Percentiles rank a stretch among this genome's conserved stretches.
Conservation (phyloP, 2,329 filamentous ascomycete species). For the Arthrobotrys sphaeroides region DNA sequence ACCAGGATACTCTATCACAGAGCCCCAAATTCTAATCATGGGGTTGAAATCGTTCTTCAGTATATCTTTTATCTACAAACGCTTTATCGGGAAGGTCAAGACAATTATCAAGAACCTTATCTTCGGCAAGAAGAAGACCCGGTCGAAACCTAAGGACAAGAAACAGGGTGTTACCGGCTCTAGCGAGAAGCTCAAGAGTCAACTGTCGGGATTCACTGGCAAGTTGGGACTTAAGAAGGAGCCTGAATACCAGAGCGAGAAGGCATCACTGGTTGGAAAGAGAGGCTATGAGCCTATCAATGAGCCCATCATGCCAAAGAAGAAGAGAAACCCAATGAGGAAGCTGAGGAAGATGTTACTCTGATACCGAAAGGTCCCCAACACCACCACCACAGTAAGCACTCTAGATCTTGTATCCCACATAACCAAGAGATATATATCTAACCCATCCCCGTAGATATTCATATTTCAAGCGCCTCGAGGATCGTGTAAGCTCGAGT, state of each 20-base stretch:
- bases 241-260: background rate
- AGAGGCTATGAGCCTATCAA: slow-evolving; percentile 10
- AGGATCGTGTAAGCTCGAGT: no score
- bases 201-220: background rate
- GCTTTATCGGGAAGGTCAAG: slow-evolving; percentile 28
- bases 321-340: slow-evolving; percentile 17
- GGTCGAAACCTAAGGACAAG: slow-evolving; percentile 16
- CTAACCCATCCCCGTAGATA: no score
- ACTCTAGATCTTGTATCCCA: no score
- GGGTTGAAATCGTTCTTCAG: slow-evolving; percentile 26
- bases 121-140: slow-evolving; percentile 25
- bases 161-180: background rate
- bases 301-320: background rate
- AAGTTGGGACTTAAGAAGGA: background rate
- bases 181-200: background rate
- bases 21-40: background rate
- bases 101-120: slow-evolving; percentile 17
- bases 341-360: slow-evolving; percentile 22
- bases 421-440: no score
- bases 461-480: no score
- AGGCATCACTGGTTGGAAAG: background rate
- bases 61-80: slow-evolving; percentile 31
- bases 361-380: background rate
- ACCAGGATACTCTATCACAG: no score
- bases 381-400: no score